Base-by-base conservation (phyloP, 257 asterid genomes). In the Leptodermis oblonga region DNA sequence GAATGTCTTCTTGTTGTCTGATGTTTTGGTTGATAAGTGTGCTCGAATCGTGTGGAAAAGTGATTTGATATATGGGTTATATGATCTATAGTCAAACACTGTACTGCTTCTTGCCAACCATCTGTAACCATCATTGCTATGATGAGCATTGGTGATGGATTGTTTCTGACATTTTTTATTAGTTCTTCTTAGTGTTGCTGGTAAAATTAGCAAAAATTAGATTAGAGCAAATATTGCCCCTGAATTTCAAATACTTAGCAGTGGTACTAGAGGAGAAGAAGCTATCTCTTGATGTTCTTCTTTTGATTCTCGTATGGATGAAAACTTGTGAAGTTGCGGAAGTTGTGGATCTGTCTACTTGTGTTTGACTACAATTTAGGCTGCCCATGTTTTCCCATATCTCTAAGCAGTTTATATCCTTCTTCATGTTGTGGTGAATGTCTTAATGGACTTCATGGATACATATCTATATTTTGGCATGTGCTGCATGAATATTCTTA, bases 401-500 rank as follows among this genome's bases (percentile, higher is more conserved):
- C 58, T 65, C 42, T 65, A 2, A 15, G 64, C 65, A 54, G 62
- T 31, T 56, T 25, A 17, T 25, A 45, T 10, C 13, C 37, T 15
- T 60, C 48, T 46, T 59, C 17, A 15, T 34, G 36, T 59, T 31
- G 46, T 71, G n/a, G 23, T 33, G 46, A 28, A 28, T 45, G 6
- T 5, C 17, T 45, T 26, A 46, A 46, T 42, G 41, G 26, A 39
- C 10, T 51, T 52, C 14, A 4, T n/a, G 15, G 61, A 22, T 43
- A 18, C 39, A n/a, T 51, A 17, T 61, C 18, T 54, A 15, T 15
- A 37, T 31, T 49, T 15, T 20, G 20, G 17, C n/a, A 30, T 5
- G 20, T 64, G 75, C 71, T 75, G 36, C 54, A 46, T 72, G 53
- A 30, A 46, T 69, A 46, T 67, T 72, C 60, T 49, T 49, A 17